Percentiles rank a stretch among this genome's conserved stretches.
These are phyloP conservation scores for Casuarina glauca DNA, from an alignment of 306 rosid genomes.

Conservation along the genomic window DNA sequence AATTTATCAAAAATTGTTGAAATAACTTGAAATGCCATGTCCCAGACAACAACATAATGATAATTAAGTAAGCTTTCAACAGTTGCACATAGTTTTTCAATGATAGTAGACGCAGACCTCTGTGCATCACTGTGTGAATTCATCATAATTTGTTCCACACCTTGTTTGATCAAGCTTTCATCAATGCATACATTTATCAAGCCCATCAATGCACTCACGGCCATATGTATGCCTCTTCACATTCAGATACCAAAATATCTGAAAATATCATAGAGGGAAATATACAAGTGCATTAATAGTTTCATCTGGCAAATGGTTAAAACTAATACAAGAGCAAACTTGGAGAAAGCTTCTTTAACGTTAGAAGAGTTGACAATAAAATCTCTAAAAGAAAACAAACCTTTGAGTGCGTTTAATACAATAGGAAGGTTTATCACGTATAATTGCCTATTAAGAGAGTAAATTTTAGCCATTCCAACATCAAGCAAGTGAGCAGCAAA, in stretches of 20 bases:
- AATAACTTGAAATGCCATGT: too few species aligned
- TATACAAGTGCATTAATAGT: conserved; percentile 1
- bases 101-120: conserved; percentile 69
- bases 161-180: too few species aligned
- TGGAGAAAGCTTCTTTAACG: too few species aligned
- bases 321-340: too few species aligned
- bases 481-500: conserved; percentile 70
- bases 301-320: neutral
- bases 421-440: conserved; percentile 72
- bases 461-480: conserved; percentile 70
- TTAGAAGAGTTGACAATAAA: neutral
- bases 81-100: conserved; percentile 31
- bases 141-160: conserved; percentile 28
- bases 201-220: conserved; percentile 58
- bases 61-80: too few species aligned
- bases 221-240: conserved; percentile 73
- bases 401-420: conserved; percentile 70
- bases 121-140: conserved; percentile 49
- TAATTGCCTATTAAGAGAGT: conserved; percentile 54
- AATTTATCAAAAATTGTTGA: too few species aligned
- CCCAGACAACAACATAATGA: too few species aligned
- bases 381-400: conserved; percentile 29
- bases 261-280: neutral
- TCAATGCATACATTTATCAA: conserved; percentile 57
- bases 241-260: conserved; percentile 33